Base-by-base conservation (phyloP, 2,329 filamentous ascomycete species). In the Sphaerulina musiva region DNA sequence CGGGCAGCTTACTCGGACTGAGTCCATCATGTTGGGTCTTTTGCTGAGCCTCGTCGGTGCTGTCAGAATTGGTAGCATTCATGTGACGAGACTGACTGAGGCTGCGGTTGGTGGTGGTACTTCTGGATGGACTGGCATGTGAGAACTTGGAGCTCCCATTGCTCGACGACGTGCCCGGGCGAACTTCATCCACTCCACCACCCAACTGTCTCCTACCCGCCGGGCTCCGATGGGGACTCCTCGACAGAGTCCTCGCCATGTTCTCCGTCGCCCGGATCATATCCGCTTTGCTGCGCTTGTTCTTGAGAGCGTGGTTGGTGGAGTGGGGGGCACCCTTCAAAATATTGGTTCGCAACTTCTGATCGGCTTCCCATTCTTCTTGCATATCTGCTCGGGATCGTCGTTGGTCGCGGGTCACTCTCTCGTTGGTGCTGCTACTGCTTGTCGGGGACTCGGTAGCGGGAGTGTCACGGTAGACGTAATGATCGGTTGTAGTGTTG, bases 231-330 rank as follows among this genome's bases (percentile, higher is more conserved):
- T 51, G 48, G 23, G 48, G 48, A 32, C 48, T 51, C 17, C 48
- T 53, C 12, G 50, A 53, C 10, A 53, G 44, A 1, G 43, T 53
- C 17, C 43, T 41, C 26, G 43, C 50, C 50, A 53, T 42, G 36
- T 53, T 53, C 38, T 53, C 45, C 8, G 50, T 42, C 1, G 50
- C 50, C 17, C 43, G 32, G 7, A 47, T 53, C 50, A 53, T 42
- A 36, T 53, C 50, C n/a, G 43, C 50, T 14, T 53, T 53, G 43
- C 50, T 53, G 2, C 45, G 43, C 38, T 53, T 53, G 17, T 47
- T 34, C 14, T 53, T 46, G 17, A 53, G 26, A 17, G 50, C 50
- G 31, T 53, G 34, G 1, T 39, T 36, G 4, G 50, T 53, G 2
- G 43, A 47, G 11, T 53, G 43, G 6, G 50, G 50, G 32, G 50